Evolutionary conservation across 2,329 filamentous ascomycete genomes (phyloP).

Genomic region (Colletotrichum kahawae): DNA sequence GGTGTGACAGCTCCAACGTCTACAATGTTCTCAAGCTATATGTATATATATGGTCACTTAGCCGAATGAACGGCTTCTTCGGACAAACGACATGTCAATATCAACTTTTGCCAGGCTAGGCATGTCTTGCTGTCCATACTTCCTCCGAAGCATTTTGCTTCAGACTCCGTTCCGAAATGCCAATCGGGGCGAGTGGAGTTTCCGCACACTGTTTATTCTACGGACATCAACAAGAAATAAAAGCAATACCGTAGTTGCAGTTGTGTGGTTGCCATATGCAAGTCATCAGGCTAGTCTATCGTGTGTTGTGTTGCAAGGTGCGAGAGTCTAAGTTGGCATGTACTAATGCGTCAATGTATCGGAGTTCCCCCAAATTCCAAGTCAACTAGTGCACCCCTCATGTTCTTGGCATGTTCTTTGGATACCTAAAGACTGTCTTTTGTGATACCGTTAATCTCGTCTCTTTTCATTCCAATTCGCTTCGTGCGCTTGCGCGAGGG

Average conservation of each 20-base stretch:
- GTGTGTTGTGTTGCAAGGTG: not conserved
- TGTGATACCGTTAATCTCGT: not conserved
- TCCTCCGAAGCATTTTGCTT: not conserved
- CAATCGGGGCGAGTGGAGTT: not conserved
- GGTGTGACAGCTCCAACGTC: accelerated
- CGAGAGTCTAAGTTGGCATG: not conserved
- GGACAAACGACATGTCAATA: not conserved
- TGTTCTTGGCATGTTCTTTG: not conserved
- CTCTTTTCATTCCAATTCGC: not conserved
- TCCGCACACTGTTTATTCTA: not conserved
- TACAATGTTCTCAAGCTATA: not conserved
- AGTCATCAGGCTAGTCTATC: not conserved
- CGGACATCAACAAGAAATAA: not conserved
- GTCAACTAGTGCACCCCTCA: not conserved
- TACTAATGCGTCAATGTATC: not conserved
- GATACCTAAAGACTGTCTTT: not conserved
- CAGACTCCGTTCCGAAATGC: not conserved
- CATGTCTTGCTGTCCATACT: not conserved
- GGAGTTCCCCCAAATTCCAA: not conserved
- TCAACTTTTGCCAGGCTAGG: not conserved
- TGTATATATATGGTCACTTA: not conserved
- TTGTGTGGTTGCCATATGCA: not conserved
- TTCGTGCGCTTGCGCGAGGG: not conserved
- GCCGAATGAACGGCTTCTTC: not conserved
- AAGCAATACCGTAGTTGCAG: not conserved